A percentile compares a stretch with the other conserved stretches of the same genome.
phyloP scores from a whole-genome alignment of 169 alveolate genomes.

The Plasmodium relictum region DNA sequence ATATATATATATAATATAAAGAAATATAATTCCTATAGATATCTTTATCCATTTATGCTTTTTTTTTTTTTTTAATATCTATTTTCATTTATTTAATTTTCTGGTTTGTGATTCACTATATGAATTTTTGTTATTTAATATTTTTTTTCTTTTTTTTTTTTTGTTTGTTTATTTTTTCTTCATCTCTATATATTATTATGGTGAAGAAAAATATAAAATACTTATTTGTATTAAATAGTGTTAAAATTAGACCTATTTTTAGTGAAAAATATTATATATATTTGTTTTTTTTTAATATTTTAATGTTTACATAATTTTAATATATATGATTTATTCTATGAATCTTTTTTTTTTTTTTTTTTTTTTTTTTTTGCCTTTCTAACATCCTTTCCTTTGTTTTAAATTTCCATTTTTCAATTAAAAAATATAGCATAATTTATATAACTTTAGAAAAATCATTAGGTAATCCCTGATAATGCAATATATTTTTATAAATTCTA shows the following conservation, averaged over 20 bases:
- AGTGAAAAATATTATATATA: background rate
- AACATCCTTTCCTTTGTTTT: background rate
- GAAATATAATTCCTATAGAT: background rate
- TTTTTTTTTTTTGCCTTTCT: background rate
- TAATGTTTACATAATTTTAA: background rate
- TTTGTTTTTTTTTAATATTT: conserved; percentile 7
- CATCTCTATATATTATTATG: too few species aligned
- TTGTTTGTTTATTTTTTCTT: background rate
- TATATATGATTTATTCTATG: background rate
- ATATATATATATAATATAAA: background rate
- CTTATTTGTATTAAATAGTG: conserved; percentile 1
- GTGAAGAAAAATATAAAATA: background rate
- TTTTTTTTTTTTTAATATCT: background rate
- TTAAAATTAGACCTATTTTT: conserved; percentile 18
- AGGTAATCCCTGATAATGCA: too few species aligned
- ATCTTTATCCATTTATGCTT: background rate
- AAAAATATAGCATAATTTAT: too few species aligned
- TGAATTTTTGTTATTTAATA: background rate
- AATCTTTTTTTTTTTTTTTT: background rate
- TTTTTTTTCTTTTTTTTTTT: background rate
- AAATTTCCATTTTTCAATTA: too few species aligned
- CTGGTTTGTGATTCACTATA: background rate
- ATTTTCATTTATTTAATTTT: background rate
- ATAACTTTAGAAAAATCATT: too few species aligned
- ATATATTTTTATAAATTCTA: too few species aligned